A percentile compares a stretch with the other conserved stretches of the same genome.
These are phyloP conservation scores for Wickerhamiella shivajii DNA, from an alignment of 805 yeast genomes.

Conservation along the genomic window DNA sequence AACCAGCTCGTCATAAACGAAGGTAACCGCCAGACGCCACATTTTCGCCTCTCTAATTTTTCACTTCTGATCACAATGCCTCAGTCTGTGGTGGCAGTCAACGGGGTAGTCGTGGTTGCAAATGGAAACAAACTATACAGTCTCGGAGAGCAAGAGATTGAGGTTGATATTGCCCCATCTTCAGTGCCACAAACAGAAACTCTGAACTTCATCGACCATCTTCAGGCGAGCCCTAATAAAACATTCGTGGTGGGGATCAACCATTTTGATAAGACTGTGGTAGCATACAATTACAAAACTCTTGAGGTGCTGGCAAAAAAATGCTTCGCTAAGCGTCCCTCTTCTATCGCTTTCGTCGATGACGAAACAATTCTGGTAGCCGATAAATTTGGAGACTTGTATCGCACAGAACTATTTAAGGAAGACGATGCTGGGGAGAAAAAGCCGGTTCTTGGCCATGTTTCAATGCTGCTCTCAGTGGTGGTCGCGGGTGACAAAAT, in stretches of 20 bases:
- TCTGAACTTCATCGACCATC: constrained; percentile 44
- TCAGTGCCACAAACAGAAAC: constrained; percentile 48
- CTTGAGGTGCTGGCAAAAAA: constrained; percentile 50
- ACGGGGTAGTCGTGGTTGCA: constrained; percentile 1
- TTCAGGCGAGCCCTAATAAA: constrained; percentile 40
- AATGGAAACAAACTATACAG: not conserved
- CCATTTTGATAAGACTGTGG: constrained; percentile 70
- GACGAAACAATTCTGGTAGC: constrained; percentile 49
- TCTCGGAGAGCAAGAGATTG: constrained; percentile 1
- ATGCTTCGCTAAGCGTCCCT: constrained; percentile 83
- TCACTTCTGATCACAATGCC: too few relatives aligned
- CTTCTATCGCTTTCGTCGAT: constrained; percentile 48
- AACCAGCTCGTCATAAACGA: constrained; percentile 49
- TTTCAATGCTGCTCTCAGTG: constrained; percentile 82
- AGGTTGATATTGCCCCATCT: constrained; percentile 14
- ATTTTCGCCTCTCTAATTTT: constrained; percentile 2
- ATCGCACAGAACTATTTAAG: constrained; percentile 31
- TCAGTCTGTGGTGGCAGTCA: constrained; percentile 8
- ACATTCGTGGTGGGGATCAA: constrained; percentile 50
- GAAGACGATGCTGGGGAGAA: constrained; percentile 14
- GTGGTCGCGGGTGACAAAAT: constrained; percentile 35
- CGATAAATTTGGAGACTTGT: constrained; percentile 95
- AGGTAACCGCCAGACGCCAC: not conserved
- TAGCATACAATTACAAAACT: constrained; percentile 36
- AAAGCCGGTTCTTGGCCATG: constrained; percentile 82